phyloP scores from a whole-genome alignment of 1,139 yeast species.

The Zygoascus sp. region DNA sequence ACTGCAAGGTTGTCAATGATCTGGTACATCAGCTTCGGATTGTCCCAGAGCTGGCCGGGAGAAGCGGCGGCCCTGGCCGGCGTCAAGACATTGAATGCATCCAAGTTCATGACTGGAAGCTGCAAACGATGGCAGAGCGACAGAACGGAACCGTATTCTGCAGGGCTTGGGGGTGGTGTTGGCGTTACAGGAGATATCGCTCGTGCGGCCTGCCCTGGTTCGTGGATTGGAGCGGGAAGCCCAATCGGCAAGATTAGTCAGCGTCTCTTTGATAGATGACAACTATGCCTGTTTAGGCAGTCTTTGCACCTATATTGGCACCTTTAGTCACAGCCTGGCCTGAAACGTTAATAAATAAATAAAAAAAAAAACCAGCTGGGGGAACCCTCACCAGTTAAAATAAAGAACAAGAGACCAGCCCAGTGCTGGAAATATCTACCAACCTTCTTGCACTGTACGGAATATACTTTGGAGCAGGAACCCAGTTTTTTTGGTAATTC shows the following conservation, averaged over 20 bases:
- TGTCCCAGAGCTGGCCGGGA: conserved; percentile 1
- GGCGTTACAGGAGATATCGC: no score
- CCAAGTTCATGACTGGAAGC: conserved; percentile 4
- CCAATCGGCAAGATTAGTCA: no score
- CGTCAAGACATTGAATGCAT: conserved; percentile 1
- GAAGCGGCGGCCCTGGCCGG: conserved; percentile 7
- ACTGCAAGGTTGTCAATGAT: conserved; percentile 22
- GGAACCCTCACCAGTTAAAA: not conserved
- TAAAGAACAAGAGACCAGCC: not conserved
- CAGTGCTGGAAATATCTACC: not conserved
- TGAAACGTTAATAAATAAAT: conserved; percentile 1
- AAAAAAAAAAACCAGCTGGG: not conserved
- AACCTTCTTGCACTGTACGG: no score
- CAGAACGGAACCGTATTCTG: no score
- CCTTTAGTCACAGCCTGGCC: not conserved
- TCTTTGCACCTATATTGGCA: no score
- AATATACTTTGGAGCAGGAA: no score
- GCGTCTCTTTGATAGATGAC: no score
- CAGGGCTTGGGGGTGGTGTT: no score
- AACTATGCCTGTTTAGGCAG: no score
- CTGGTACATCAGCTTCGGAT: conserved; percentile 2
- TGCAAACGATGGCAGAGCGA: not conserved
- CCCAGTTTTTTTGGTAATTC: not conserved
- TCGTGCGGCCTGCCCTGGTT: no score
- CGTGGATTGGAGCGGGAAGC: no score